Evolutionary conservation across 106 monocot genomes (phyloP).

Genomic region (Platanthera guangdongensis): DNA sequence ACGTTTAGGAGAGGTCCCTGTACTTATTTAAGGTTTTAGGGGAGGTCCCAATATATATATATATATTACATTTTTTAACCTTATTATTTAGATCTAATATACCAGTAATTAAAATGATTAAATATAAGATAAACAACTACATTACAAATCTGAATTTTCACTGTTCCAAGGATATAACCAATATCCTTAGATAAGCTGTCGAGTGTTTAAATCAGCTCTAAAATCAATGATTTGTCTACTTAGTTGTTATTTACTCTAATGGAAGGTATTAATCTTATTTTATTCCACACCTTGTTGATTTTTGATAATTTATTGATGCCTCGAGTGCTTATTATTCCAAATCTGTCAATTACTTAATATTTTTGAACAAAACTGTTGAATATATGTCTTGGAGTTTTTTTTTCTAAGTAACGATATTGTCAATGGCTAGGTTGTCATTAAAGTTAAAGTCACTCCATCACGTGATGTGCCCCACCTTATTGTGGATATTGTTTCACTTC

Average conservation of each 20-base stretch:
- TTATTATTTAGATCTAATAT: neutral
- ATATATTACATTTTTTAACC: neutral
- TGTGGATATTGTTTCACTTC: conserved; percentile 40
- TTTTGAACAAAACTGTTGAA: neutral
- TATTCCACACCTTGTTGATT: neutral
- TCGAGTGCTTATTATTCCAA: neutral
- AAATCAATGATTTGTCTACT: neutral
- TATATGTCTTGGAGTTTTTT: neutral
- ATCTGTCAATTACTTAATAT: neutral
- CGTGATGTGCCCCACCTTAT: conserved; percentile 45
- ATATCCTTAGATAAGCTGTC: neutral
- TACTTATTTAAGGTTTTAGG: no score
- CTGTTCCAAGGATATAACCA: neutral
- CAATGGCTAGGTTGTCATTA: conserved; percentile 32
- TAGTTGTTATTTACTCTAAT: neutral
- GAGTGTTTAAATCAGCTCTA: neutral
- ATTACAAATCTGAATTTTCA: neutral
- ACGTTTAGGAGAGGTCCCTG: no score
- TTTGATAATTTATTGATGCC: neutral
- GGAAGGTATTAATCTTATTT: neutral
- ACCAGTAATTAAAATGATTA: neutral
- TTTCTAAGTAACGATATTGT: neutral
- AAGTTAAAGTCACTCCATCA: conserved; percentile 47
- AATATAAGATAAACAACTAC: neutral
- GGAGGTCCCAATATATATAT: no score